phyloP scores from a whole-genome alignment of 2,329 filamentous ascomycete species.

The Penicillium sp. region DNA sequence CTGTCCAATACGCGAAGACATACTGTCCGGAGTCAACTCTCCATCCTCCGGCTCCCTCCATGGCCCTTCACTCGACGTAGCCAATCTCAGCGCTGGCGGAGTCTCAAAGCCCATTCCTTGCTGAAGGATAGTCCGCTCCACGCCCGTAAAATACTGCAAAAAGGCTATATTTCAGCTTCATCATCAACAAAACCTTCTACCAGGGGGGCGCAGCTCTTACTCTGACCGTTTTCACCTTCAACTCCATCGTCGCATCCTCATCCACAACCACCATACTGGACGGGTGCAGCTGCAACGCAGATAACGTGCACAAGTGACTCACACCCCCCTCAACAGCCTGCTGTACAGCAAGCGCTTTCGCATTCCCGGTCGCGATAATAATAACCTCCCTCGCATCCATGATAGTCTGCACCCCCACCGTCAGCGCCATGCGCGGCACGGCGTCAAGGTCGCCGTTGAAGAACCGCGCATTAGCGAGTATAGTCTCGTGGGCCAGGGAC shows the following conservation, averaged over 20 bases:
- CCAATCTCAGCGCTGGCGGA: background rate
- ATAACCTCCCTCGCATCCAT: conserved; percentile 1
- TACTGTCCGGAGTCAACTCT: background rate
- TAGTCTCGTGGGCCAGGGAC: background rate
- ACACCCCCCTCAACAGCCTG: background rate
- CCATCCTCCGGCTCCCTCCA: background rate
- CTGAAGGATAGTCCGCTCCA: background rate
- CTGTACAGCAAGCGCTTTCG: background rate
- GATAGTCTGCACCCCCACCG: background rate
- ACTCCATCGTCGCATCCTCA: background rate
- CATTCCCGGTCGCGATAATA: background rate
- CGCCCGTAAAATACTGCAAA: background rate
- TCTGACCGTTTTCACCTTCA: background rate
- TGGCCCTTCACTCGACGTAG: background rate
- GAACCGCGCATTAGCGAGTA: background rate
- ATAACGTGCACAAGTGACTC: background rate
- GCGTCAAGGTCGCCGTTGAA: background rate
- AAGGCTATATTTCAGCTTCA: too few relatives aligned
- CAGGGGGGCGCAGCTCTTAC: background rate
- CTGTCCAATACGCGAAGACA: background rate
- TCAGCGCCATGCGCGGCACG: background rate
- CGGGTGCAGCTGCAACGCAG: background rate
- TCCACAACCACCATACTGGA: conserved; percentile 1
- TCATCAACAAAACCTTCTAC: too few relatives aligned
- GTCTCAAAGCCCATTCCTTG: background rate